Percentiles rank a stretch among this genome's conserved stretches.
phyloP scores from a whole-genome alignment of 768 basidiomycete species.

The Macrolepiota fuliginosa region DNA sequence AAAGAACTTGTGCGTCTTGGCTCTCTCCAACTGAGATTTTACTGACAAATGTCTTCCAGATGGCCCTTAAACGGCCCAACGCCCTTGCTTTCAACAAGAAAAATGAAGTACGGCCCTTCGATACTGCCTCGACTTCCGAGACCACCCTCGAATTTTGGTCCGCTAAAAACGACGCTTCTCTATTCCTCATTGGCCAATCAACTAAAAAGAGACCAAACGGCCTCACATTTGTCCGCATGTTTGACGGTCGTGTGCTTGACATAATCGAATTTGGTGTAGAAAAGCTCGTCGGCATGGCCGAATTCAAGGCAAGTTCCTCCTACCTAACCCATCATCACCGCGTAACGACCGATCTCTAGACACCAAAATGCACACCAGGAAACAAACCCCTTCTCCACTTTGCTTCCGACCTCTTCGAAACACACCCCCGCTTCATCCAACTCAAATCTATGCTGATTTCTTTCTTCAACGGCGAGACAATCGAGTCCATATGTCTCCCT shows the following conservation, averaged over 20 bases:
- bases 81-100: conserved; percentile 94
- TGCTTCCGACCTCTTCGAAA: conserved; percentile 91
- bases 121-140: conserved; percentile 42
- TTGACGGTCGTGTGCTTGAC: conserved; percentile 81
- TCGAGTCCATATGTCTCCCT: conserved; percentile 79
- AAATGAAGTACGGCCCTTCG: conserved; percentile 89
- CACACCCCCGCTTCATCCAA: conserved; percentile 88
- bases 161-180: conserved; percentile 87
- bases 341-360: conserved; percentile 40
- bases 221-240: conserved; percentile 83
- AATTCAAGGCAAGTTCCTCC: conserved; percentile 68
- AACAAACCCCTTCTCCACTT: conserved; percentile 94
- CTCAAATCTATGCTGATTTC: conserved; percentile 89
- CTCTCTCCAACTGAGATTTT: not conserved
- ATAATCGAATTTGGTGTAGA: conserved; percentile 96
- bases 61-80: conserved; percentile 90
- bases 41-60: conserved; percentile 49
- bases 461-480: conserved; percentile 86
- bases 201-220: conserved; percentile 94
- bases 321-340: not conserved
- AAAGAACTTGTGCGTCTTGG: conserved; percentile 73
- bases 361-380: conserved; percentile 84
- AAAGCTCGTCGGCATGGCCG: conserved; percentile 70
- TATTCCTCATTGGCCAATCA: conserved; percentile 89
- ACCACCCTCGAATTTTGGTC: conserved; percentile 89